Evolutionary conservation across 2,329 filamentous ascomycete species (phyloP).

Genomic region (Colletotrichum chrysophilum): DNA sequence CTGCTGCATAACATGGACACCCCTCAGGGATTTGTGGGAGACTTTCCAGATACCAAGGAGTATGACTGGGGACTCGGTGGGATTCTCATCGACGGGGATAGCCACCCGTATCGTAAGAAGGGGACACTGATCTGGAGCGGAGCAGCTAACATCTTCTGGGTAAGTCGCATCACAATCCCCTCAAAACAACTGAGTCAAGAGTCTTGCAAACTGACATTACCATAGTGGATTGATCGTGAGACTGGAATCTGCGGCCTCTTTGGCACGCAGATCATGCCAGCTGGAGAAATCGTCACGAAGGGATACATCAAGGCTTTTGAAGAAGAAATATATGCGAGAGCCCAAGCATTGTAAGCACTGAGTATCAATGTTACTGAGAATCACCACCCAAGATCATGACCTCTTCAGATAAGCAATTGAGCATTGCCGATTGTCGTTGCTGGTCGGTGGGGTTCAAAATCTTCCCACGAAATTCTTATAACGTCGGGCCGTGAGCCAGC

Average conservation of each 20-base stretch:
- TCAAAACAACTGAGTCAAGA: not conserved
- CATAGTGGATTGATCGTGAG: conserved; percentile 34
- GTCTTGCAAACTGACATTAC: not conserved
- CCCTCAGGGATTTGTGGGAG: conserved; percentile 29
- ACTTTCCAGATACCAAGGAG: conserved; percentile 35
- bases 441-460: not conserved
- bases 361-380: not conserved
- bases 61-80: conserved; percentile 47
- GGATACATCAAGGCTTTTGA: conserved; percentile 40
- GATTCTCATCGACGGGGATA: conserved; percentile 40
- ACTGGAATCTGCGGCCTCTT: conserved; percentile 44
- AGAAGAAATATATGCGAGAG: conserved; percentile 40
- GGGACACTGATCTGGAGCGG: conserved; percentile 49
- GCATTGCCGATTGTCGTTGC: not conserved
- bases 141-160: conserved; percentile 51
- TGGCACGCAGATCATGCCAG: conserved; percentile 44
- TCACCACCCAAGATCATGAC: not conserved
- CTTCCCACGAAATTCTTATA: not conserved
- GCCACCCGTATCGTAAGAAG: conserved; percentile 38
- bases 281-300: conserved; percentile 39
- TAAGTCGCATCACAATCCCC: conserved; percentile 27
- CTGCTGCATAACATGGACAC: conserved; percentile 30
- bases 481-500: not conserved
- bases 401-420: not conserved
- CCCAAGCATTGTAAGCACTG: not conserved